Percentiles rank a stretch among this genome's conserved stretches.
phyloP scores from a whole-genome alignment of 805 yeast genomes.

The Ogataea trehaloabstinens region DNA sequence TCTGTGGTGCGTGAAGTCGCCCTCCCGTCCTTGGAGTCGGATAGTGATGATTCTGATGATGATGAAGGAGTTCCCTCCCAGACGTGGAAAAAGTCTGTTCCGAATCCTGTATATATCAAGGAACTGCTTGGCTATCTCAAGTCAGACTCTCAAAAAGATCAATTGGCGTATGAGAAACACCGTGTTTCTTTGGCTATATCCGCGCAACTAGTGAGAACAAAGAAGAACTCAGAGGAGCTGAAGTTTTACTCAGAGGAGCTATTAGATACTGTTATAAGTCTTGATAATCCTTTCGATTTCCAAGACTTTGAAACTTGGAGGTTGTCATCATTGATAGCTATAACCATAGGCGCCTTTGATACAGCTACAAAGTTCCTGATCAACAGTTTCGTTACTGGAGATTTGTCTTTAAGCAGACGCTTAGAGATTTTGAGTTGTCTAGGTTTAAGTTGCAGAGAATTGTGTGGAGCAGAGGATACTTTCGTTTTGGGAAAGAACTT shows the following conservation, averaged over 20 bases:
- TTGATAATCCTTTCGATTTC: conserved; percentile 57
- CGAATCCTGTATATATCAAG: conserved; percentile 65
- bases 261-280: conserved; percentile 46
- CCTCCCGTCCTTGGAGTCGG: conserved; percentile 22
- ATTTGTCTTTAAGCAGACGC: conserved; percentile 78
- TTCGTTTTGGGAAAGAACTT: conserved; percentile 39
- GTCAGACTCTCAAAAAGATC: conserved; percentile 41
- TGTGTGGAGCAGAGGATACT: conserved; percentile 59
- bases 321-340: conserved; percentile 62
- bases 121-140: conserved; percentile 62
- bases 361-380: conserved; percentile 43
- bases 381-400: conserved; percentile 59
- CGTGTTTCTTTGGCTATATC: conserved; percentile 49
- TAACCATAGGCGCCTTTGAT: conserved; percentile 50
- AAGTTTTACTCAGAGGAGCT: conserved; percentile 55
- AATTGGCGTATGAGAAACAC: conserved; percentile 48
- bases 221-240: conserved; percentile 63
- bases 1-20: neutral
- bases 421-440: conserved; percentile 64
- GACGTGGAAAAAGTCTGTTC: conserved; percentile 33
- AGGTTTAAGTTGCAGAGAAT: conserved; percentile 70
- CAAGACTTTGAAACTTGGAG: conserved; percentile 60
- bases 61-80: conserved; percentile 39
- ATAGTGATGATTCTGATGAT: conserved; percentile 49
- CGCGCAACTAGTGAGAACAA: conserved; percentile 63